Percentiles rank a stretch among this genome's conserved stretches.
These are phyloP conservation scores for Drechslerella coelobrocha DNA, from an alignment of 2,329 filamentous ascomycete genomes.

Conservation along the genomic window DNA sequence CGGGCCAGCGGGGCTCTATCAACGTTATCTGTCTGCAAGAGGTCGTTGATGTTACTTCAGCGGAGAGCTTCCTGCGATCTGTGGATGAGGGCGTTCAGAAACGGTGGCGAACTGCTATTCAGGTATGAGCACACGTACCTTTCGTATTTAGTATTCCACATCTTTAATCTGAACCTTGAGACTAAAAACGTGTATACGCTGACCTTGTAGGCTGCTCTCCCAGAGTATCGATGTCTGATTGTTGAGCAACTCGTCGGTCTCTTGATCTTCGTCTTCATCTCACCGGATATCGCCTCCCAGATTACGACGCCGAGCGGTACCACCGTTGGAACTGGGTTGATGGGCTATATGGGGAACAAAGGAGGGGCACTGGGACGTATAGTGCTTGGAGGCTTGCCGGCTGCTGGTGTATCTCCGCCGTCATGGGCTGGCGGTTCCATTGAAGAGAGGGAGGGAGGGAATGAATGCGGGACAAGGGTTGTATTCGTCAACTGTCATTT, in stretches of 20 bases:
- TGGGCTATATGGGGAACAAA: slow-evolving; percentile 96
- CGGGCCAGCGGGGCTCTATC: slow-evolving; percentile 61
- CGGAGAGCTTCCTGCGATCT: slow-evolving; percentile 79
- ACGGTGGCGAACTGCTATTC: slow-evolving; percentile 79
- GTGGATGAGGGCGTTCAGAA: slow-evolving; percentile 73
- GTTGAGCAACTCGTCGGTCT: slow-evolving; percentile 87
- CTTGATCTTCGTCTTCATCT: slow-evolving; percentile 82
- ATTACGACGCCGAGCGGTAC: slow-evolving; percentile 82
- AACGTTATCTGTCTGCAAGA: slow-evolving; percentile 93
- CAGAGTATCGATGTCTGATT: slow-evolving; percentile 76
- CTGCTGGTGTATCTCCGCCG: slow-evolving; percentile 40
- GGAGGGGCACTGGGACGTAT: slow-evolving; percentile 83
- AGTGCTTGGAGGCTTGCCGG: slow-evolving; percentile 68
- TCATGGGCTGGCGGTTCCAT: slow-evolving; percentile 20
- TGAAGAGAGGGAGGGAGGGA: slow-evolving; percentile 61
- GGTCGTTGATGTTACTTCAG: slow-evolving; percentile 82
- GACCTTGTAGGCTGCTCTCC: slow-evolving; percentile 69
- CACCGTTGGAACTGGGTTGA: slow-evolving; percentile 83
- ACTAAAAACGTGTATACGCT: slow-evolving; percentile 35
- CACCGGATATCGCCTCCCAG: slow-evolving; percentile 74
- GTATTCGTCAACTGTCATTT: slow-evolving; percentile 93
- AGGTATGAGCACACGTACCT: slow-evolving; percentile 50
- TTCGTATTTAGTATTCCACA: not conserved
- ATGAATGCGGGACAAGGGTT: slow-evolving; percentile 69
- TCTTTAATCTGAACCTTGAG: slow-evolving; percentile 1